Conservation (phyloP, 2,329 filamentous ascomycete genomes). For the Exophiala phaeomuriformis region DNA sequence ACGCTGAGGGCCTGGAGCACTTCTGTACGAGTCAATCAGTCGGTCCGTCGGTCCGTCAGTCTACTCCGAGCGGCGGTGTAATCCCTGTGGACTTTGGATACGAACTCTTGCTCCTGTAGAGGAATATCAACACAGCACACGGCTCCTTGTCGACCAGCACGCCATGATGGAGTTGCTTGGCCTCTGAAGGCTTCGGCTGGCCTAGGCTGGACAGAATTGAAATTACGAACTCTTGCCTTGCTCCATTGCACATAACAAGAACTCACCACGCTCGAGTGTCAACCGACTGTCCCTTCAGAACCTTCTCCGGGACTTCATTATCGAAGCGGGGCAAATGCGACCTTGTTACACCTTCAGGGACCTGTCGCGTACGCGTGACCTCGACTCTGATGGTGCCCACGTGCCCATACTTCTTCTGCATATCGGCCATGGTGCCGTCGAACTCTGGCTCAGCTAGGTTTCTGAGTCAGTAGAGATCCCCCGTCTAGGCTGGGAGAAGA, state of each 20-base stretch:
- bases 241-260: too few species aligned
- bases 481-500: background rate
- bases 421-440: background rate
- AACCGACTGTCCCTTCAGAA: constrained; percentile 9
- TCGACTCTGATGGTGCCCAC: constrained; percentile 8
- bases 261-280: constrained; percentile 2
- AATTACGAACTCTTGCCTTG: background rate
- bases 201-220: background rate
- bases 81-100: background rate
- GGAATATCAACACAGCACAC: constrained; percentile 28
- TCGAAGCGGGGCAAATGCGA: background rate
- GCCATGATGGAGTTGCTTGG: background rate
- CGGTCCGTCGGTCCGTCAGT: background rate
- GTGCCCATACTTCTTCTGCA: constrained; percentile 1
- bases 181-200: background rate
- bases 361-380: background rate
- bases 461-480: background rate
- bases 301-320: constrained; percentile 6
- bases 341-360: background rate
- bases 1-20: constrained; percentile 31
- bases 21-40: constrained; percentile 17
- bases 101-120: constrained; percentile 25
- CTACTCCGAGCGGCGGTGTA: background rate
- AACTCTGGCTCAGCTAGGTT: constrained; percentile 1
- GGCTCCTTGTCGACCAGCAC: constrained; percentile 15